Base-by-base conservation (phyloP, 1,284 basidiomycete genomes). In the Taiwanofungus camphoratus region DNA sequence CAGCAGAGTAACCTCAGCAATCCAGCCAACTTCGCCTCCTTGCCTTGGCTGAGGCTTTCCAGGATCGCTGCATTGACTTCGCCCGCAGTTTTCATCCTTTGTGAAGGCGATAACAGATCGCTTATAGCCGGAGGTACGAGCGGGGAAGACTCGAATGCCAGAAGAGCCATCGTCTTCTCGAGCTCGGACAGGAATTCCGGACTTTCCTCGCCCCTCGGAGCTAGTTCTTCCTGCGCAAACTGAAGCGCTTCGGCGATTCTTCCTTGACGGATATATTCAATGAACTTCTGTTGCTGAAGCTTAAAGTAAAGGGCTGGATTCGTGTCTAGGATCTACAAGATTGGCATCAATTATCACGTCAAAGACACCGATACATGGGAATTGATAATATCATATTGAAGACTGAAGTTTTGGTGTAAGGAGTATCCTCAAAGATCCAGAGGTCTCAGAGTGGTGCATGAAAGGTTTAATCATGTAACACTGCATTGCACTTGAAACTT, bases 381-480 rank as follows among this genome's bases (percentile, higher is more conserved):
- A 44, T 51, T 23, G 57, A 52, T 52, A 51, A 54, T 56, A 76
- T 87, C 87, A 89, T 89, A 83, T 88, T 88, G 83, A 89, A 89
- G 84, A 89, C 86, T 87, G 85, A 87, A 88, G 83, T 82, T 82
- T 81, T 79, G 73, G 71, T 76, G 66, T 77, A 68, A 64, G n/a
- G 54, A 65, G 60, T 80, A 64, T 89, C 87, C 82, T 84, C 87
- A 87, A 64, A 69, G 78, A 76, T 81, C 74, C 36, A 60, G 60
- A 60, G 74, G 81, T 73, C 85, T 97, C 76, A 82, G 94, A 87
- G 93, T 97, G 94, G 94, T 98, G 94, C 94, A 97, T 96, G 92
- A 90, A 86, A 79, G 58, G 58, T 87, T 75, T 84, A 92, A 94
- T 94, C 91, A 66, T 87, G 62, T 72, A 31, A 40, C 18, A 43